Percentiles rank a stretch among this genome's conserved stretches.
These are phyloP conservation scores for Candida germanica DNA, from an alignment of 805 yeast genomes.

Conservation along the genomic window DNA sequence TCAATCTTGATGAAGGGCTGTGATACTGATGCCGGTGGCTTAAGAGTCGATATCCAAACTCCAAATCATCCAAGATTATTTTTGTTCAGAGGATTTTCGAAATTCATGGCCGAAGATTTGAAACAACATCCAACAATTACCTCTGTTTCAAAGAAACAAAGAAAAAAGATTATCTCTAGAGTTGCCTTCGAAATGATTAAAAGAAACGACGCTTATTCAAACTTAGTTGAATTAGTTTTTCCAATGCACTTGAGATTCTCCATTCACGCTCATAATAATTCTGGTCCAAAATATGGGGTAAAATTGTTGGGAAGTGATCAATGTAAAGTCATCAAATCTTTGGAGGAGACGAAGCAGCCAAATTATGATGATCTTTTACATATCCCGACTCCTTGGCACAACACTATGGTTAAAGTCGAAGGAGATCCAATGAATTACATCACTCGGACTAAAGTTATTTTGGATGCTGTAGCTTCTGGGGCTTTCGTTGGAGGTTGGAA, in stretches of 20 bases:
- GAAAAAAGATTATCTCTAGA: constrained; percentile 48
- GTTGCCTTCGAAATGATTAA: constrained; percentile 65
- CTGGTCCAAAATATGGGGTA: constrained; percentile 61
- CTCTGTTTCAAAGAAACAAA: constrained; percentile 42
- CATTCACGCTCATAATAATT: constrained; percentile 58
- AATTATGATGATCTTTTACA: constrained; percentile 51
- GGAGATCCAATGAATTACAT: constrained; percentile 30
- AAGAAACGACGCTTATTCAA: constrained; percentile 63
- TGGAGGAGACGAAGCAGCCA: constrained; percentile 40
- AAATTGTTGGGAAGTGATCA: constrained; percentile 42
- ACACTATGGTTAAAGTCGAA: constrained; percentile 42
- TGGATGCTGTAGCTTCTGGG: constrained; percentile 17
- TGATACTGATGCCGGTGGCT: constrained; percentile 36
- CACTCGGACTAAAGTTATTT: constrained; percentile 21
- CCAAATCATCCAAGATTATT: constrained; percentile 48
- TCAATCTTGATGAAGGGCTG: constrained; percentile 35
- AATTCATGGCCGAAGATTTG: constrained; percentile 59
- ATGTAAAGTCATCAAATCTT: constrained; percentile 46
- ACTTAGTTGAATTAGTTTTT: constrained; percentile 55
- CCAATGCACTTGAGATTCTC: constrained; percentile 60
- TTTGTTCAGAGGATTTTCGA: constrained; percentile 56
- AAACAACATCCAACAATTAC: constrained; percentile 38
- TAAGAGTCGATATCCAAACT: constrained; percentile 32
- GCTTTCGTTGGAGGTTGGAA: constrained; percentile 23
- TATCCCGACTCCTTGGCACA: constrained; percentile 69